Evolutionary conservation across 768 basidiomycete species (phyloP).

Genomic region (Ramaria sp.): DNA sequence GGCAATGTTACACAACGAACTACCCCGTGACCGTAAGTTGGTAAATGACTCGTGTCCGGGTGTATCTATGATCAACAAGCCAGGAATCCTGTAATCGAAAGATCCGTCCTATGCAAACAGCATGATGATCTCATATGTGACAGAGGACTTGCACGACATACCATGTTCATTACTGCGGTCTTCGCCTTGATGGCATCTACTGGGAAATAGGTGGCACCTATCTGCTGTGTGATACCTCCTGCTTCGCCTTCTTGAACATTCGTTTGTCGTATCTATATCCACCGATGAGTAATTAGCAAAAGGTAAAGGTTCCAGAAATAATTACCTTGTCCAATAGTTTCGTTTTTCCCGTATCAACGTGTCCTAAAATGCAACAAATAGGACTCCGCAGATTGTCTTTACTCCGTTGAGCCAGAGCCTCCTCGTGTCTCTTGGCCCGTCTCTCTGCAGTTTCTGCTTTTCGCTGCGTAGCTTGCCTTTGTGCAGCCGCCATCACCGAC

Average conservation of each 20-base stretch:
- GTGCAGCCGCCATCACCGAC: constrained; percentile 54
- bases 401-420: constrained; percentile 73
- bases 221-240: constrained; percentile 99
- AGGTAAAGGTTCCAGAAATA: background rate
- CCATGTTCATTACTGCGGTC: constrained; percentile 88
- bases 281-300: background rate
- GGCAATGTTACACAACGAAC: constrained; percentile 96
- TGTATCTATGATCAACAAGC: constrained; percentile 92
- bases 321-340: constrained; percentile 91
- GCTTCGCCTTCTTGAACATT: constrained; percentile 99
- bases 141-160: constrained; percentile 17
- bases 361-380: constrained; percentile 97
- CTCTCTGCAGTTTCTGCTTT: constrained; percentile 83
- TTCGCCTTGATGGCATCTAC: constrained; percentile 88
- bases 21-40: constrained; percentile 89
- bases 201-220: constrained; percentile 99
- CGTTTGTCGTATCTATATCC: constrained; percentile 87
- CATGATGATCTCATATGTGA: background rate
- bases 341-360: constrained; percentile 99
- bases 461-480: constrained; percentile 54
- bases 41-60: constrained; percentile 99
- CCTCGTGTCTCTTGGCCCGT: constrained; percentile 67
- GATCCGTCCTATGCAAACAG: constrained; percentile 46
- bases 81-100: constrained; percentile 94
- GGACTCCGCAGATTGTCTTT: constrained; percentile 91